Base-by-base conservation (phyloP, 169 alveolate genomes). In the Eimeria maxima region DNA sequence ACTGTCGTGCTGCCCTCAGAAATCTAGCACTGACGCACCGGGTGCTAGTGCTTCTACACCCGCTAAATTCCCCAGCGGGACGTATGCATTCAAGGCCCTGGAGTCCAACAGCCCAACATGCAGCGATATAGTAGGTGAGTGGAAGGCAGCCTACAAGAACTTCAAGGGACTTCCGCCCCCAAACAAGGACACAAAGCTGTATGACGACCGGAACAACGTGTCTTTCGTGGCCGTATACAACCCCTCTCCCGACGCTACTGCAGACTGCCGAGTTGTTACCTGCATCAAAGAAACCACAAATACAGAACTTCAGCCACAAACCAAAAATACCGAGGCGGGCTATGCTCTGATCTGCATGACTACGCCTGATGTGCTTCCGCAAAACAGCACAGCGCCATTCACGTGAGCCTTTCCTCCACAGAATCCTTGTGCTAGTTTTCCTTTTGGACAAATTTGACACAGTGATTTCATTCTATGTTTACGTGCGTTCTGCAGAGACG, bases 91-190 rank as follows among this genome's bases (percentile, higher is more conserved):
- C 27, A 24, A 14, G 73, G 16, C 16, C 53, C n/a, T 50, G 20
- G 11, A 3, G 8, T 81, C 90, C 24, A 3, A 44, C 27, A 22
- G 3, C 0, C 73, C 73, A 4, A 71, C 47, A 45, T 81, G 90
- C 73, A 50, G 27, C n/a, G 90, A 45, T 24, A 53, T 27, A 27
- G 90, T 81, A 71, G 38, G n/a, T 14, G n/a, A 81, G 5, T 81
- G 90, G 90, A 81, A 81, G 29, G 65, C 53, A 50, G 90, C 90
- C 44, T 53, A 22, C 90, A 50, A 45, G n/a, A 81, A 81, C 90
- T 81, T 81, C 90, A 20, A 55, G 7, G 90, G 90, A 7, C 73
- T 11, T 0, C 90, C 90, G 65, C 90, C 90, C 8, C 13, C 90
- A 29, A 47, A 27, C 27, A n/a, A 10, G 47, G 24, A 7, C 3